Conservation (phyloP, 2,329 filamentous ascomycete genomes). For the Clonostachys solani region DNA sequence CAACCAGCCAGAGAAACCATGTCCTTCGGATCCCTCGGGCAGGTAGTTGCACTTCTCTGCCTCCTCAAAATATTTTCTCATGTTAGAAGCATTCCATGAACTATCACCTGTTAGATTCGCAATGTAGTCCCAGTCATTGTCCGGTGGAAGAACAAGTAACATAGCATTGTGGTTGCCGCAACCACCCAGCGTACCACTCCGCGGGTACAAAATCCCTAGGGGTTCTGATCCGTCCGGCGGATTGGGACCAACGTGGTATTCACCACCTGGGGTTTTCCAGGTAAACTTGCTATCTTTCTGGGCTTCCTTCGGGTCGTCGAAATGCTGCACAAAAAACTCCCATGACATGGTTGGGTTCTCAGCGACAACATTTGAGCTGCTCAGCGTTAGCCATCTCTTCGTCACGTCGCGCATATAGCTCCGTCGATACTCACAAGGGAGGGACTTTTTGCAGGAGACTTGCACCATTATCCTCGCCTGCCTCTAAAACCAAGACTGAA, state of each 20-base stretch:
- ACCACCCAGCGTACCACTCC: constrained; percentile 16
- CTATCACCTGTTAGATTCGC: constrained; percentile 41
- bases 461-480: no score
- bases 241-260: no score
- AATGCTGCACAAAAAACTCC: no score
- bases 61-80: constrained; percentile 41
- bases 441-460: no score
- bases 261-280: no score
- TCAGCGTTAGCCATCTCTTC: no score
- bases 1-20: constrained; percentile 44
- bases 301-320: no score
- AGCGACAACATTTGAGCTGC: neutral
- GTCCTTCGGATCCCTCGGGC: constrained; percentile 24
- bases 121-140: constrained; percentile 44
- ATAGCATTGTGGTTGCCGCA: constrained; percentile 29
- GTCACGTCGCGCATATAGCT: no score
- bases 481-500: no score
- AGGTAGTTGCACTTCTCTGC: constrained; percentile 43
- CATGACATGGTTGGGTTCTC: neutral
- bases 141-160: constrained; percentile 42
- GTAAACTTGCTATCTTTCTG: no score
- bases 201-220: constrained; percentile 22
- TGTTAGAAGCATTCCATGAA: constrained; percentile 41
- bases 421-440: neutral
- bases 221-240: no score